Base-by-base conservation (phyloP, 2,329 filamentous ascomycete genomes). In the Trichocomaceae sp. region DNA sequence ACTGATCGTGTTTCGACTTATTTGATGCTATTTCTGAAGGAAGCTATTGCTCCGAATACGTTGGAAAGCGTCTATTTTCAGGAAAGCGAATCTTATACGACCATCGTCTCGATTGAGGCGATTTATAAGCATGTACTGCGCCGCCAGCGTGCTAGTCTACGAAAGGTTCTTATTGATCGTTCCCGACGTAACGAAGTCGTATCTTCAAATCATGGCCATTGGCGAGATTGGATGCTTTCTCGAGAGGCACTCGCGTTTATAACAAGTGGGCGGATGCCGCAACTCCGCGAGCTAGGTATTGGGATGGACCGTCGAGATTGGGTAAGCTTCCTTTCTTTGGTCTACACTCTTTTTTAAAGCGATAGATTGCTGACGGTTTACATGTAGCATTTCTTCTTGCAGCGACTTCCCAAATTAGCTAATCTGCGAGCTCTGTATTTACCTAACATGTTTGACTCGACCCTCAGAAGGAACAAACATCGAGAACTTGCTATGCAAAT, bases 41-140 rank as follows among this genome's bases (percentile, higher is more conserved):
- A 91, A 58, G 85, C 87, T 0, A 76, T 93, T 37, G 85, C 84
- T 19, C 88, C 88, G 1, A 88, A 93, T 67, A 86, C 83, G 26
- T 75, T 93, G n/a, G 86, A 93, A 69, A 84, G 84, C 8, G 76
- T 93, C 9, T 90, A 90, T 66, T 70, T 93, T 48, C 87, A 91
- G 68, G 86, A 91, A 74, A 65, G 79, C 62, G 68, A 78, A 56
- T 66, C 70, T 20, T 76, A 80, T 68, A 68, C 75, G n/a, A 80
- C 82, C 1, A 72, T 73, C 7, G 84, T 91, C 1, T 78, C 80
- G 2, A 79, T 91, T 53, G 83, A 88, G 35, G 76, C 82, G 17
- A 86, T 93, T 58, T 90, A 88, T 70, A 81, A 80, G 56, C 83
- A 83, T 12, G 80, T 86, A 6, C 73, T 93, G 54, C 83, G 83